These are phyloP conservation scores for Leptographium galeiforme DNA, from an alignment of 2,329 filamentous ascomycete species.

Conservation along the genomic window DNA sequence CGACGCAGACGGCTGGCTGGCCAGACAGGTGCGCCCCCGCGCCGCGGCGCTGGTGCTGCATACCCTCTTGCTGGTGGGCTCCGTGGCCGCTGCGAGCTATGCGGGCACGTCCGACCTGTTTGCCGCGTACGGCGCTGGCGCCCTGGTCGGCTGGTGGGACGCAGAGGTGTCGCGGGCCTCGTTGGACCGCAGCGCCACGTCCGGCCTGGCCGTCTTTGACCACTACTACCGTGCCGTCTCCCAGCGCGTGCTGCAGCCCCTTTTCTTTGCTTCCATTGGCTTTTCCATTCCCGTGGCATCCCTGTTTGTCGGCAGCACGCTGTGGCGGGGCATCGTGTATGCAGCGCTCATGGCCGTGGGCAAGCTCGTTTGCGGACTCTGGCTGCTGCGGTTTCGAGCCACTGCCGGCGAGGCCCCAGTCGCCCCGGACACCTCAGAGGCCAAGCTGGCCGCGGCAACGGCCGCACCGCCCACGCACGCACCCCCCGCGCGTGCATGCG, in stretches of 20 bases:
- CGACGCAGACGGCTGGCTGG: conserved; percentile 11
- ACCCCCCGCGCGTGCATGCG: too few relatives aligned
- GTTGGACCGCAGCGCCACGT: conserved; percentile 3
- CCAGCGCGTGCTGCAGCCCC: conserved; percentile 46
- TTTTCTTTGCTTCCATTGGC: conserved; percentile 65
- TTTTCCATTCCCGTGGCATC: conserved; percentile 64
- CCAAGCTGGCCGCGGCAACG: too few relatives aligned
- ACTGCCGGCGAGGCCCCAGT: not conserved
- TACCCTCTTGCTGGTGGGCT: conserved; percentile 32
- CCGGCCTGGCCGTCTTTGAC: conserved; percentile 19
- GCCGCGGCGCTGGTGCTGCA: conserved; percentile 31
- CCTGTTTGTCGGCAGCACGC: conserved; percentile 48
- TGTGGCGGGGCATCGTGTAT: conserved; percentile 66
- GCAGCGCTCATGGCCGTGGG: conserved; percentile 53
- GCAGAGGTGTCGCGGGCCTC: conserved; percentile 15
- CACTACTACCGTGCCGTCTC: conserved; percentile 25
- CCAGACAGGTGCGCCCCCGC: conserved; percentile 14
- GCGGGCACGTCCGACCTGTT: conserved; percentile 50
- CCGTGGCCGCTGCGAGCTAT: conserved; percentile 39
- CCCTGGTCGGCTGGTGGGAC: conserved; percentile 47
- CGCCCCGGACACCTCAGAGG: too few relatives aligned
- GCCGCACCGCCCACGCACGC: too few relatives aligned
- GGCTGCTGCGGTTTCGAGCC: conserved; percentile 19
- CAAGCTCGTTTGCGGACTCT: conserved; percentile 47
- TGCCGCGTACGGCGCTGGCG: conserved; percentile 49